Base-by-base conservation (phyloP, 441 rosid species). In the Aleurites moluccanus region DNA sequence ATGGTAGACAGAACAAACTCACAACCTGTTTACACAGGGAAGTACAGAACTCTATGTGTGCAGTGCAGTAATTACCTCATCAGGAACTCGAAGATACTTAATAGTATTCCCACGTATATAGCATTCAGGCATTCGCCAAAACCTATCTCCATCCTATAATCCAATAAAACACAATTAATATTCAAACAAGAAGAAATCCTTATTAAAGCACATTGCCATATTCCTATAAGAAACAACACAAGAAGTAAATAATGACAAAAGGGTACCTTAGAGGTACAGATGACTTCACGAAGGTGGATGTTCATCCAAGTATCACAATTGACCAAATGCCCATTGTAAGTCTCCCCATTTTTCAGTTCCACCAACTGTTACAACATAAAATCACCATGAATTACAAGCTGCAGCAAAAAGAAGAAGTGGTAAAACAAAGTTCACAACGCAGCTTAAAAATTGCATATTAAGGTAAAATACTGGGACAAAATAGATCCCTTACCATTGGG, bases 101-200 rank as follows among this genome's bases (percentile, higher is more conserved):
- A 96, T 93, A 45, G 98, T 93, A 81, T 96, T 96, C 57, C 99
- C 99, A 59, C 97, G 97, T 59, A 96, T 93, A 72, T 96, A 93
- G 86, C 99, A 93, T 82, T 96, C 99, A 4, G 97, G 99, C 97
- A 93, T 96, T 57, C 98, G 84, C 98, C 99, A 96, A 90, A 93
- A 93, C 72, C 94, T 84, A 80, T 96, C 98, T 78, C 99, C 99
- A 70, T 96, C 97, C 98, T 93, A 79, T 64, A n/a, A 28, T 65
- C 79, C 72, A 67, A 28, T 49, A 18, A 50, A 67, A 56, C n/a
- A 60, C 6, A 16, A 16, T 38, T 4, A 47, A 5, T 45, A 55
- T 45, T 33, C 13, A 52, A 76, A 60, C 57, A 77, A 42, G 40
- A 69, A 2, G 7, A 50, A 63, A 27, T 61, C 27, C 40, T 42